These are phyloP conservation scores for Phyllosticta ampelicida DNA, from an alignment of 2,329 filamentous ascomycete species.

Conservation along the genomic window DNA sequence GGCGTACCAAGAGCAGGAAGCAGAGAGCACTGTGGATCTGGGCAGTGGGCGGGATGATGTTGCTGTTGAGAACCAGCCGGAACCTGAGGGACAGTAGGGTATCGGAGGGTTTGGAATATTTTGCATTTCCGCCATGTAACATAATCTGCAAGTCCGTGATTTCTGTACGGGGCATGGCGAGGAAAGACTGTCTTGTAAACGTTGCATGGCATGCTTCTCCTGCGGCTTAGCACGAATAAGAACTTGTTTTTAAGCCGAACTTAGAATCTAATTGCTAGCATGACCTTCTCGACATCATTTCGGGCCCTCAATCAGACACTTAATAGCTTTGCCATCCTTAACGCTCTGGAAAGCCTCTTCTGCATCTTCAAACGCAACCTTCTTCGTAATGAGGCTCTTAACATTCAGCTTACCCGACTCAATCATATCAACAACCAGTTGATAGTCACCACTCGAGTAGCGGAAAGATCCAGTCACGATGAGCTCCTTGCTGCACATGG, in stretches of 20 bases:
- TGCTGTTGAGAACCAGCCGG: not conserved
- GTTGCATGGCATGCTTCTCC: not conserved
- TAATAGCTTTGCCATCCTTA: conserved; percentile 69
- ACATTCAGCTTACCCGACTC: conserved; percentile 57
- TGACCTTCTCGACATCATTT: not conserved
- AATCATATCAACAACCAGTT: conserved; percentile 69
- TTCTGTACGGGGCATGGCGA: not conserved
- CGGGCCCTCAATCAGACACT: conserved; percentile 44
- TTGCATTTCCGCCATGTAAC: not conserved
- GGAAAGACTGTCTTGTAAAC: not conserved
- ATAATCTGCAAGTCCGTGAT: not conserved
- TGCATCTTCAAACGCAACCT: conserved; percentile 69
- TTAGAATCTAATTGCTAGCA: not conserved
- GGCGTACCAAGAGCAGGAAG: conserved; percentile 17
- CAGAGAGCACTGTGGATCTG: not conserved
- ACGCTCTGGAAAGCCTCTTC: conserved; percentile 82
- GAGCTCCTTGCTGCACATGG: conserved; percentile 79
- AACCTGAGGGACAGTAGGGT: not conserved
- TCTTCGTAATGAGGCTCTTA: conserved; percentile 69
- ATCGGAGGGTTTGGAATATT: not conserved
- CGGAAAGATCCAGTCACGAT: conserved; percentile 81
- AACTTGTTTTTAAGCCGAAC: not conserved
- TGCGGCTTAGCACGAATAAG: not conserved
- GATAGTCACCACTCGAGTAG: conserved; percentile 81
- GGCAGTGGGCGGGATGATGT: conserved; percentile 6